Conservation (phyloP, 2,329 filamentous ascomycete species). For the Biscogniauxia sp. region DNA sequence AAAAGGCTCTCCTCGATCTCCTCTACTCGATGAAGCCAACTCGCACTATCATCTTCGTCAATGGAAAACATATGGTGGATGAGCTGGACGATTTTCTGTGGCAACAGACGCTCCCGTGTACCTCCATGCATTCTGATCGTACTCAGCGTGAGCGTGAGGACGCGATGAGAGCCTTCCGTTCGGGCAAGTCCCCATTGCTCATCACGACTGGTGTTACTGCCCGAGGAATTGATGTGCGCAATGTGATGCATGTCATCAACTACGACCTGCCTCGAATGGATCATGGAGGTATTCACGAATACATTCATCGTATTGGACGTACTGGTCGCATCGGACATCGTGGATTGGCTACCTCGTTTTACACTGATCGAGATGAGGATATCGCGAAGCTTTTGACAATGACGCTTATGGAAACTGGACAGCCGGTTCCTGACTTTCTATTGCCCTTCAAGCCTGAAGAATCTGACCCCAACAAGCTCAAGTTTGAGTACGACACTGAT, state of each 20-base stretch:
- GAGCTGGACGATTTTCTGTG: conserved; percentile 84
- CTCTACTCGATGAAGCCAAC: conserved; percentile 67
- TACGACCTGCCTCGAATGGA: conserved; percentile 75
- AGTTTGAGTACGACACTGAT: conserved; percentile 56
- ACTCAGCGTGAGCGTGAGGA: conserved; percentile 92
- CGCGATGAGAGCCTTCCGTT: conserved; percentile 80
- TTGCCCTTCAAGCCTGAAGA: conserved; percentile 60
- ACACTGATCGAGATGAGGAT: conserved; percentile 71
- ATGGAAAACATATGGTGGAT: conserved; percentile 75
- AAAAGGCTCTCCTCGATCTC: conserved; percentile 67
- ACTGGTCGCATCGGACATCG: conserved; percentile 90
- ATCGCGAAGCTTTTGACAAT: conserved; percentile 75
- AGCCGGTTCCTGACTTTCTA: conserved; percentile 81
- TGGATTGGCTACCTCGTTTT: conserved; percentile 87
- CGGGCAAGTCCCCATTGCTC: conserved; percentile 72
- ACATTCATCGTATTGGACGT: conserved; percentile 91
- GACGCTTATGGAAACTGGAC: conserved; percentile 75
- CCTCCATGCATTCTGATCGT: conserved; percentile 83
- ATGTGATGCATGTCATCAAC: conserved; percentile 90
- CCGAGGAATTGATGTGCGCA: conserved; percentile 83
- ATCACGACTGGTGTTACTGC: conserved; percentile 84
- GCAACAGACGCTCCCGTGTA: conserved; percentile 75
- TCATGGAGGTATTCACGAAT: conserved; percentile 89
- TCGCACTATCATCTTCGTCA: conserved; percentile 88
- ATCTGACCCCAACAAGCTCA: conserved; percentile 43